Base-by-base conservation (phyloP, 331 rosid species). In the Saraca asoca region DNA sequence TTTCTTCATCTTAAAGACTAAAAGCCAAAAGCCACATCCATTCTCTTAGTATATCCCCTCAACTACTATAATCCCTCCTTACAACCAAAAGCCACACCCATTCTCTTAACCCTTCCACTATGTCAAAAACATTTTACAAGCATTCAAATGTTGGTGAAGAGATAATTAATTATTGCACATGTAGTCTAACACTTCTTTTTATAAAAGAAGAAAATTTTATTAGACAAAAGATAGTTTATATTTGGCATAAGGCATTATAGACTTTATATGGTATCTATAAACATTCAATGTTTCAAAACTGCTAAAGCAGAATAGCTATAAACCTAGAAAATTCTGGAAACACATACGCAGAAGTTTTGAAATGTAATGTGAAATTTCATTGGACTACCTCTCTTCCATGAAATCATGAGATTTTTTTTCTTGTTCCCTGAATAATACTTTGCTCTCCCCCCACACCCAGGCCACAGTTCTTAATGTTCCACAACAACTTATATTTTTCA, bases 161-260 rank as follows among this genome's bases (percentile, higher is more conserved):
- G 34, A 54, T 54, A 5, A 54, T 31, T 54, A 29, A 62, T 53
- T 54, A 20, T 53, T 54, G 20, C 39, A 67, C 31, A 17, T 43
- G 5, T 43, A 12, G 14, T 12, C 17, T 4, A 16, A 0, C 14
- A 7, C 5, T 49, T 64, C 33, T 13, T 5, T 5, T 10, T 45
- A 4, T 15, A 24, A n/a, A 24, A 44, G 13, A 33, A 29, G 24
- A 62, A 45, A 61, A 12, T 5, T 12, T 17, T 61, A 5, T 19
- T 20, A 5, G 7, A 62, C 0, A 62, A 62, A n/a, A 60, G 35
- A 60, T 0, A 6, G 29, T 7, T 24, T 45, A 33, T 45, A 46
- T 62, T 17, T 29, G 10, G 17, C 19, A 43, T 9, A n/a, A 63
- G 24, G 14, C 7, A 29, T 9, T 48, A 0, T 11, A 12, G 33